These are phyloP conservation scores for Xerocomus potaroensis DNA, from an alignment of 768 basidiomycete genomes.

Conservation along the genomic window DNA sequence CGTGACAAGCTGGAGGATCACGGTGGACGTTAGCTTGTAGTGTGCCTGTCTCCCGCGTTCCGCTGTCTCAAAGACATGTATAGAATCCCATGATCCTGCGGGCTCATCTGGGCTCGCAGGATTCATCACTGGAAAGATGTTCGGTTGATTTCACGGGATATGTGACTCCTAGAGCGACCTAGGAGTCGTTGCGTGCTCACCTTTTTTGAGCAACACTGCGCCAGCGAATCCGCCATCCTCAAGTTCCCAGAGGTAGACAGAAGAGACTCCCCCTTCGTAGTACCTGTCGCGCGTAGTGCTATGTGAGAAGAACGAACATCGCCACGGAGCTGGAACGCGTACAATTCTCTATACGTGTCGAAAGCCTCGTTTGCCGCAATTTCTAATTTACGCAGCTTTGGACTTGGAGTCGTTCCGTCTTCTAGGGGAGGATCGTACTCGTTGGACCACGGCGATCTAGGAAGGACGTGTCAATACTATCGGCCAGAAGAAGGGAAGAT, in stretches of 20 bases:
- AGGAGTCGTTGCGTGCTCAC: conserved; percentile 39
- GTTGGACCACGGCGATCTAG: conserved; percentile 97
- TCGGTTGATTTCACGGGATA: neutral
- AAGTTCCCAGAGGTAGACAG: conserved; percentile 96
- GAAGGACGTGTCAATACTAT: conserved; percentile 12
- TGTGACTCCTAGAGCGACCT: conserved; percentile 1
- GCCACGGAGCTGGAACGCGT: conserved; percentile 21
- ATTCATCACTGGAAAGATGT: conserved; percentile 50
- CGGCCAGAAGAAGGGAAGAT: neutral
- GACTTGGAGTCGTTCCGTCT: conserved; percentile 82
- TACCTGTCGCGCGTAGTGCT: conserved; percentile 50
- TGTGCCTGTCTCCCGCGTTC: conserved; percentile 90
- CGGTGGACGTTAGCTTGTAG: conserved; percentile 95
- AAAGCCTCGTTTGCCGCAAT: conserved; percentile 94
- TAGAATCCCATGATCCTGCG: conserved; percentile 94
- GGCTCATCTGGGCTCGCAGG: conserved; percentile 55
- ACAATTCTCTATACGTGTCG: conserved; percentile 96
- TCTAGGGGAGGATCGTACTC: conserved; percentile 88
- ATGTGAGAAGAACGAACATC: neutral
- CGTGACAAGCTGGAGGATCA: conserved; percentile 89
- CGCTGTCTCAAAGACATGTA: conserved; percentile 95
- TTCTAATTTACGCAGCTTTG: conserved; percentile 86
- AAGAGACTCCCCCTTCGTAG: conserved; percentile 96
- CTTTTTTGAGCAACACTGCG: conserved; percentile 93
- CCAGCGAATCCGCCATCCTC: conserved; percentile 97